Evolutionary conservation across 108 stramenopile genomes (phyloP).

Genomic region (Hondaea fermentalgiana): DNA sequence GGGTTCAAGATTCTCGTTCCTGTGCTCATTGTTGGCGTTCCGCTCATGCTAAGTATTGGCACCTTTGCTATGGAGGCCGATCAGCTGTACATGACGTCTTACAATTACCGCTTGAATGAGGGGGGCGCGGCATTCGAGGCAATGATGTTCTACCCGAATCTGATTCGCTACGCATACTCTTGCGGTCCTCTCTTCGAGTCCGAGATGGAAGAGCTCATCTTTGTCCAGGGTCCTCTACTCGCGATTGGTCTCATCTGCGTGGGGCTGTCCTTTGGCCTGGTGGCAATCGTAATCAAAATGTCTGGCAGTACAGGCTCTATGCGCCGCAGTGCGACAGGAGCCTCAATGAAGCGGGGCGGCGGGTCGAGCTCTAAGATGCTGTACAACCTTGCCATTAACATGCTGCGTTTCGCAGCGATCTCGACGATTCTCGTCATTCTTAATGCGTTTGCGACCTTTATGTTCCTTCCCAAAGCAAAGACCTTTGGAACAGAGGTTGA

Average conservation of each 20-base stretch:
- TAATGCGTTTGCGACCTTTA: background rate
- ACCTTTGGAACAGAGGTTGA: background rate
- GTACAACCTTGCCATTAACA: background rate
- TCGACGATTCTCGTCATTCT: background rate
- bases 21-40: background rate
- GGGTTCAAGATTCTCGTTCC: background rate
- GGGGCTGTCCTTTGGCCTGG: background rate
- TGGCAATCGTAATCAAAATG: background rate
- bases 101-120: background rate
- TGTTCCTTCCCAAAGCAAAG: background rate
- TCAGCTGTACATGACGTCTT: background rate
- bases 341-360: background rate
- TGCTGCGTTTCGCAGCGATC: background rate
- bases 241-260: background rate
- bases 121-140: background rate
- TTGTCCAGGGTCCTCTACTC: background rate
- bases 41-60: background rate
- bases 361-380: background rate
- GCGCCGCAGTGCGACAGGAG: background rate
- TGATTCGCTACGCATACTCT: background rate
- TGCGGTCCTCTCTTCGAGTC: background rate
- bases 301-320: background rate
- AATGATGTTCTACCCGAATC: background rate
- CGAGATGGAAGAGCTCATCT: background rate
- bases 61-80: background rate